phyloP scores from a whole-genome alignment of 225 moss, liverwort and hornwort genomes.

The Takakia lepidozioides region DNA sequence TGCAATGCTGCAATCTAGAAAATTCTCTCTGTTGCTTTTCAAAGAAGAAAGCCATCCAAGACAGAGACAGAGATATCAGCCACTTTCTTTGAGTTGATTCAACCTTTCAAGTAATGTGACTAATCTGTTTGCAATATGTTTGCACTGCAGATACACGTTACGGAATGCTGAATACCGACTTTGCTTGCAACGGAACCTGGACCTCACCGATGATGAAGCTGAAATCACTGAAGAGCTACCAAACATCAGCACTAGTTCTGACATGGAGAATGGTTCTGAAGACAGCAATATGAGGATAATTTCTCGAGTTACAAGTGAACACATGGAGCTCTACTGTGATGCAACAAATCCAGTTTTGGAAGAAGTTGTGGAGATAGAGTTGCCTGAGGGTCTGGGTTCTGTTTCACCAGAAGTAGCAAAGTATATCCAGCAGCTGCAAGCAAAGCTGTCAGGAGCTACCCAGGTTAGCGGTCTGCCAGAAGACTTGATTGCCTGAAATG shows the following conservation, averaged over 20 bases:
- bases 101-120: no score
- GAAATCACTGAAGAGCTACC: constrained; percentile 2
- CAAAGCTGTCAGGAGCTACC: constrained; percentile 29
- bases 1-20: no score
- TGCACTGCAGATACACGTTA: constrained; percentile 52
- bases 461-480: constrained; percentile 25
- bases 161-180: constrained; percentile 55
- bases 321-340: constrained; percentile 3
- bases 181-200: constrained; percentile 38
- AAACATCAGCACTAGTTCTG: background rate
- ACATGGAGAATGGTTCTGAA: constrained; percentile 1
- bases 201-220: constrained; percentile 17
- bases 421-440: constrained; percentile 36
- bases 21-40: no score
- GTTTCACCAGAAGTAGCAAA: constrained; percentile 27
- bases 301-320: background rate
- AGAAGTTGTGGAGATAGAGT: background rate
- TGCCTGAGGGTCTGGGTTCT: constrained; percentile 18
- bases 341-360: background rate
- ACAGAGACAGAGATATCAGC: no score
- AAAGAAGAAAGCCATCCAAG: no score
- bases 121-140: no score
- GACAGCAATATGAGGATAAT: background rate
- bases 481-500: no score
- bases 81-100: no score